Percentiles rank a stretch among this genome's conserved stretches.
Evolutionary conservation across 1,284 basidiomycete genomes (phyloP).

Genomic region (Sutorius eximius): DNA sequence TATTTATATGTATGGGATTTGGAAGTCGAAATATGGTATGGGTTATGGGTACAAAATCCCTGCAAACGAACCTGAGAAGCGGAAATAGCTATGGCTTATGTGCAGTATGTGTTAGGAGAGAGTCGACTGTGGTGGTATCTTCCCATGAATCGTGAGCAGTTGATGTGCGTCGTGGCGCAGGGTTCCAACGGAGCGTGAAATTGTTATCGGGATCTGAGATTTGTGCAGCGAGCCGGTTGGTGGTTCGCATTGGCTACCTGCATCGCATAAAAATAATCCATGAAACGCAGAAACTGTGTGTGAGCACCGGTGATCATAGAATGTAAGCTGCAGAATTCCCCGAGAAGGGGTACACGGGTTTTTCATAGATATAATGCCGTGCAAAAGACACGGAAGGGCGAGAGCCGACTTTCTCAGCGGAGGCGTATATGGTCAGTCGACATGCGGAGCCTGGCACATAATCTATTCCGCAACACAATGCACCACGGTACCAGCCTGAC

Average conservation of each 20-base stretch:
- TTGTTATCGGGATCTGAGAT: background rate
- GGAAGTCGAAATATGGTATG: too few species aligned
- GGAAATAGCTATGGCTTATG: background rate
- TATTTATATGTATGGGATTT: background rate
- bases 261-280: background rate
- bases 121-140: background rate
- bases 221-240: background rate
- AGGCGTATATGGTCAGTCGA: background rate
- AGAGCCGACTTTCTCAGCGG: background rate
- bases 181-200: background rate
- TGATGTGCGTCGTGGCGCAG: background rate
- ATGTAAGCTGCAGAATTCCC: background rate
- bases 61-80: background rate
- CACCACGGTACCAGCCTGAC: background rate
- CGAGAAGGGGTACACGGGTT: background rate
- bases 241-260: background rate
- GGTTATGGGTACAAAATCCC: too few species aligned
- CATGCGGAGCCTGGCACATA: background rate
- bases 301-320: background rate
- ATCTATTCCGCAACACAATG: background rate
- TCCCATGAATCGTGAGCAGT: slow-evolving; percentile 3
- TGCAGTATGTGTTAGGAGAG: too few species aligned
- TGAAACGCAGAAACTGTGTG: background rate
- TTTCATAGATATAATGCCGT: background rate
- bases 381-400: background rate